These are phyloP conservation scores for Saccharomycopsis sp. DNA, from an alignment of 805 yeast genomes.

Conservation along the genomic window DNA sequence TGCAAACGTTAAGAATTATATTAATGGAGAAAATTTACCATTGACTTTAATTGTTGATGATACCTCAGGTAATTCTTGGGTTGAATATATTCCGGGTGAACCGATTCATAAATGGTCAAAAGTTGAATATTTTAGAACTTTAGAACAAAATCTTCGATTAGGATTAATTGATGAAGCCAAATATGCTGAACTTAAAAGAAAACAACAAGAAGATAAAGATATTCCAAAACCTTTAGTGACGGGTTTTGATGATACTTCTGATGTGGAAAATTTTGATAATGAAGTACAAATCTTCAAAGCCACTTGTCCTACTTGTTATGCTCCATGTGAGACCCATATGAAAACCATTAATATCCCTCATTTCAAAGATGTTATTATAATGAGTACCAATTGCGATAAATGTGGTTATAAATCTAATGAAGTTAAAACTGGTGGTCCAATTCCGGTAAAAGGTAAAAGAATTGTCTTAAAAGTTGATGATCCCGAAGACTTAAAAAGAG, in stretches of 20 bases:
- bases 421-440: slow-evolving; percentile 96
- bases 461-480: slow-evolving; percentile 64
- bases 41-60: slow-evolving; percentile 75
- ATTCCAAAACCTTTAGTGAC: slow-evolving; percentile 39
- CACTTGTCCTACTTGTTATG: slow-evolving; percentile 82
- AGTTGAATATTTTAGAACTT: slow-evolving; percentile 70
- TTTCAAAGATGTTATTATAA: slow-evolving; percentile 91
- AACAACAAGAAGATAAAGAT: slow-evolving; percentile 18
- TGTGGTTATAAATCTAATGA: slow-evolving; percentile 97
- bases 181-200: slow-evolving; percentile 28
- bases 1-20: slow-evolving; percentile 42
- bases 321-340: slow-evolving; percentile 87
- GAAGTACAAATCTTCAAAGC: slow-evolving; percentile 93
- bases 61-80: slow-evolving; percentile 97
- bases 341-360: slow-evolving; percentile 94
- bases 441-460: slow-evolving; percentile 75
- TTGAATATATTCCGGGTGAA: slow-evolving; percentile 80
- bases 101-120: slow-evolving; percentile 85
- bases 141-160: slow-evolving; percentile 75
- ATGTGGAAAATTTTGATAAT: slow-evolving; percentile 73
- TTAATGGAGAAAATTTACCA: slow-evolving; percentile 65
- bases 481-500: slow-evolving; percentile 88
- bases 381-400: slow-evolving; percentile 86
- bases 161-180: slow-evolving; percentile 56
- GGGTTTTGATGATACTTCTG: slow-evolving; percentile 61